Evolutionary conservation across 2,329 filamentous ascomycete genomes (phyloP), one percentile per base, ranked within the genome.

Genomic region (Pseudofabraea citricarpa): DNA sequence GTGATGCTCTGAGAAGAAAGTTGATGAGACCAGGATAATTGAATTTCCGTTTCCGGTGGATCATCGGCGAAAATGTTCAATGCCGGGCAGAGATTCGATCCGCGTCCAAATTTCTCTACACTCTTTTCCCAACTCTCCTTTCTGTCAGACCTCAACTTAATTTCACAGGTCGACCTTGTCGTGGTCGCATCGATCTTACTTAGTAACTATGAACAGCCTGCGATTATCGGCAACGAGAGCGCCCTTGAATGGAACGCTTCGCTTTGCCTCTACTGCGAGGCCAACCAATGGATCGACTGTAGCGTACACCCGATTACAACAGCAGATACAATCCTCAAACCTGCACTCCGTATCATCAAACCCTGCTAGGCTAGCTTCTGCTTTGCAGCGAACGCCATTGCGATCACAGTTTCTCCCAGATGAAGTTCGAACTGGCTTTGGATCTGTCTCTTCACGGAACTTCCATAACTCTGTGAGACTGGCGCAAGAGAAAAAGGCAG

Each of bases 341-440:
- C 15, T 54, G 40, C 48, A 49, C 45, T 54, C 43, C 22, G 54
- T 53, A 23, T 58, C 59, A 41, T 51, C 59, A 45, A 56, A 43
- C 19, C 50, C 56, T 44, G 45, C 53, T 54, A 58, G 59, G 45
- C 57, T 65, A 62, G 46, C 69, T 64, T 52, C 58, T 66, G 49
- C 65, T 57, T 47, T 63, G 56, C 51, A 57, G 60, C 51, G 54
- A 60, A 31, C 65, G 65, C 46, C 64, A 27, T 50, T 63, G 38
- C 45, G 59, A 45, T 60, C 68, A 54, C 54, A 61, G 63, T 54
- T 66, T 62, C 51, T 68, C 57, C 63, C 64, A 54, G 56, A 53
- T 18, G 55, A 59, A 29, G 48, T 60, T 26, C 44, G 45, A 27
- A 45, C 32, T 26, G 40, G 41, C 10, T 36, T 53, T 16, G 16